A percentile compares a stretch with the other conserved stretches of the same genome.
Conservation (phyloP, 2,329 filamentous ascomycete genomes). For the Penicillium sp. region DNA sequence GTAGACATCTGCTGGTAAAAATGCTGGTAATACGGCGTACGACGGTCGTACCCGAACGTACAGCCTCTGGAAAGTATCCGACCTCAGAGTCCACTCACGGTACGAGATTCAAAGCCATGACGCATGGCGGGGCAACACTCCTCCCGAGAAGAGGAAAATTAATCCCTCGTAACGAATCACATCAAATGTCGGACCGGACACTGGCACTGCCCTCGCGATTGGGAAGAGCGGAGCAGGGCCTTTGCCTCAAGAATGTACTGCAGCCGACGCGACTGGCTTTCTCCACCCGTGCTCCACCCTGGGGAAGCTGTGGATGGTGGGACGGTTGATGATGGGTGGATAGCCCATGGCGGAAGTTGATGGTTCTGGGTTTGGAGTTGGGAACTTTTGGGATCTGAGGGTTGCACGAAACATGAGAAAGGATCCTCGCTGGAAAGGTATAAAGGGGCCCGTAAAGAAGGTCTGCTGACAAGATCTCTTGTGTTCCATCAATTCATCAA, state of each 20-base stretch:
- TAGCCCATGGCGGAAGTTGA: neutral
- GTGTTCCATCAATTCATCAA: neutral
- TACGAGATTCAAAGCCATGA: constrained; percentile 18
- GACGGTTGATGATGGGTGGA: neutral
- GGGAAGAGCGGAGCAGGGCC: constrained; percentile 9
- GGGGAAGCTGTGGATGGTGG: constrained; percentile 6
- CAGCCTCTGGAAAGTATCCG: neutral
- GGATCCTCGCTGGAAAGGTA: neutral
- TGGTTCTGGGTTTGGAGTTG: neutral
- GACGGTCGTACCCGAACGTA: constrained; percentile 9
- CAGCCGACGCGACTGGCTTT: constrained; percentile 12
- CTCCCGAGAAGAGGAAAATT: neutral
- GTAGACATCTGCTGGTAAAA: neutral
- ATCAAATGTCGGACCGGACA: neutral
- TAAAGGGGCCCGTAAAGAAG: neutral
- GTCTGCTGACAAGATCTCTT: neutral
- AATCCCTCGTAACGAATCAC: neutral
- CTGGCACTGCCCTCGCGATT: neutral
- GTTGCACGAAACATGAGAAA: constrained; percentile 1
- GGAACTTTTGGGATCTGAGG: neutral
- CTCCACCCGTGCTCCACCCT: constrained; percentile 19
- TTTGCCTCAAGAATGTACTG: neutral
- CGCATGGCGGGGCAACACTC: constrained; percentile 23
- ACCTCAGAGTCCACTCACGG: constrained; percentile 11
- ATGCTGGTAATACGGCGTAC: constrained; percentile 19